Percentiles rank a stretch among this genome's conserved stretches.
Evolutionary conservation across 306 rosid genomes (phyloP).

Genomic region (Prunus armeniaca): DNA sequence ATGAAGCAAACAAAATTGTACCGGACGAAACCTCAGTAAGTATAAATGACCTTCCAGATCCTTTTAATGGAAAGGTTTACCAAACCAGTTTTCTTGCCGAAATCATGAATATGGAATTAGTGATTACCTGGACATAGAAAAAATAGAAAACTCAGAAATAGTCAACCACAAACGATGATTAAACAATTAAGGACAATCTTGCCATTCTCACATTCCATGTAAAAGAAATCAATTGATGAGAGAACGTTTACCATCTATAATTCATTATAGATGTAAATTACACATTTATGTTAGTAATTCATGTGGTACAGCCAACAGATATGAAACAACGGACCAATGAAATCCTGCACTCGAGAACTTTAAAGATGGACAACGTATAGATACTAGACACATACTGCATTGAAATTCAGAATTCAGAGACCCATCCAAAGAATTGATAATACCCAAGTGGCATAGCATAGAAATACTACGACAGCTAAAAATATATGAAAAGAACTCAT

Average conservation of each 20-base stretch:
- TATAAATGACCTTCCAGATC: constrained; percentile 66
- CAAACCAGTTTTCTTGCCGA: constrained; percentile 58
- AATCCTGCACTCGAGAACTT: neutral
- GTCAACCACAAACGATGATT: neutral
- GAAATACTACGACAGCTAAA: neutral
- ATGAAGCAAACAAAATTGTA: constrained; percentile 62
- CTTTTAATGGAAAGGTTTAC: constrained; percentile 68
- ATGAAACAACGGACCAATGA: neutral
- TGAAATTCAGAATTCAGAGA: neutral
- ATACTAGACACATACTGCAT: neutral
- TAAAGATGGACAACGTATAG: neutral
- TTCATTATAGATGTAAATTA: neutral
- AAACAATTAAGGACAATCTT: neutral
- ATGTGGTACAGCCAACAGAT: neutral
- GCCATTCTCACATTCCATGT: neutral
- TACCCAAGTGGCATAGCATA: neutral
- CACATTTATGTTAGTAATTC: neutral
- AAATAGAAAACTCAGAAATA: constrained; percentile 14
- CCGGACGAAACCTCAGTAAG: constrained; percentile 69
- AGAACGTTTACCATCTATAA: neutral
- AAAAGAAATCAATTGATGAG: neutral
- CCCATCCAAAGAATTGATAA: neutral
- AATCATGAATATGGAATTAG: constrained; percentile 58
- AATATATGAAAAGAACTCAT: neutral
- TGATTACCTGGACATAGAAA: constrained; percentile 57